Conservation (phyloP, 225 moss, liverwort and hornwort species). For the Pseudoscleropodium purum region DNA sequence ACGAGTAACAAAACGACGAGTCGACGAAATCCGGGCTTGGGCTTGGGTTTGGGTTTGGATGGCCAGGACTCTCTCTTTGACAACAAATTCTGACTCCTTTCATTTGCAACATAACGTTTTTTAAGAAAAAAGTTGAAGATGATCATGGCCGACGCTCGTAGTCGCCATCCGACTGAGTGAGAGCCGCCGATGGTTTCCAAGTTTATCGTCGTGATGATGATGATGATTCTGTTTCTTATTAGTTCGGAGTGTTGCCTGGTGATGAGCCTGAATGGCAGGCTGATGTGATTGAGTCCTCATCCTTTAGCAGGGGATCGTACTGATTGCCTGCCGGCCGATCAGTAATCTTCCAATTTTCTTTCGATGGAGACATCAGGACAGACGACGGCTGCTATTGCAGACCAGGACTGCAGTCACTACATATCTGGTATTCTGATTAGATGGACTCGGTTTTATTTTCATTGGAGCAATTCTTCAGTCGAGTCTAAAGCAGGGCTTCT, state of each 20-base stretch:
- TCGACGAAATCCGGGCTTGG: neutral
- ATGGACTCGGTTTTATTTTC: neutral
- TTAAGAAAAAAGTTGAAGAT: neutral
- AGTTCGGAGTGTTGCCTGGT: neutral
- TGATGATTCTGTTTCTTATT: neutral
- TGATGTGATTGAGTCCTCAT: neutral
- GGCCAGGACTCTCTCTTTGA: too few relatives aligned
- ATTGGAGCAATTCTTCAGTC: neutral
- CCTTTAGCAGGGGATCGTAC: neutral
- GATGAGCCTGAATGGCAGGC: neutral
- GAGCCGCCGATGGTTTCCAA: neutral
- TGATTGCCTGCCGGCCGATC: neutral
- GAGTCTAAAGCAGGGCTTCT: too few relatives aligned
- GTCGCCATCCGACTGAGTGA: neutral
- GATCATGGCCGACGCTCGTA: neutral
- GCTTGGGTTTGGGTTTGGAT: too few relatives aligned
- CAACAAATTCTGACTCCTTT: neutral
- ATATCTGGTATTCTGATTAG: neutral
- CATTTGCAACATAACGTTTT: too few relatives aligned
- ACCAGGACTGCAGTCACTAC: neutral
- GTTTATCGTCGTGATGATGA: neutral
- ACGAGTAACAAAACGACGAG: neutral
- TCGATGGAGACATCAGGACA: neutral
- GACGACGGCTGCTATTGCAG: neutral
- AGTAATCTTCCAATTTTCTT: neutral